Percentiles rank a stretch among this genome's conserved stretches.
Conservation (phyloP, 805 yeast species). For the Millerago galiae region DNA sequence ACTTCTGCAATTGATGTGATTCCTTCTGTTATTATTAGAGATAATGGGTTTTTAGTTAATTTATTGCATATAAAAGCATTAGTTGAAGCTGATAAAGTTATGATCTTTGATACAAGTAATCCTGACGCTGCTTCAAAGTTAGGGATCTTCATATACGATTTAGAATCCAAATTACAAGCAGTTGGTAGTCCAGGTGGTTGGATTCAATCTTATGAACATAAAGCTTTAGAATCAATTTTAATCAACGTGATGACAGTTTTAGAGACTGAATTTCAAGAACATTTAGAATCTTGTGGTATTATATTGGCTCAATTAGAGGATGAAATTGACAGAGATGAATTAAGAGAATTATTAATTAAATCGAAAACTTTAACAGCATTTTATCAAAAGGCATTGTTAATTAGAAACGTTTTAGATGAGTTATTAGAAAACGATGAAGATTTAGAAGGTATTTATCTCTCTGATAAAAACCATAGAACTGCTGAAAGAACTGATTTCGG, state of each 20-base stretch:
- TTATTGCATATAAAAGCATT: slow-evolving; percentile 85
- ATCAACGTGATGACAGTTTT: slow-evolving; percentile 74
- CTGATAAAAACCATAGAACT: slow-evolving; percentile 30
- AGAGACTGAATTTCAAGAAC: slow-evolving; percentile 66
- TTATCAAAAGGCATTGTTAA: slow-evolving; percentile 68
- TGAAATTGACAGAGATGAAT: slow-evolving; percentile 67
- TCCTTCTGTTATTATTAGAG: slow-evolving; percentile 81
- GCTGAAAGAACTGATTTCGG: slow-evolving; percentile 37
- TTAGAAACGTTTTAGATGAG: slow-evolving; percentile 78
- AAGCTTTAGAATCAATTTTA: slow-evolving; percentile 76
- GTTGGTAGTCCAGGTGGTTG: slow-evolving; percentile 19
- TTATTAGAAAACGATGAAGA: slow-evolving; percentile 83
- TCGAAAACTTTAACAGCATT: slow-evolving; percentile 68
- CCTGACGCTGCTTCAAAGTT: slow-evolving; percentile 57
- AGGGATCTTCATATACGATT: slow-evolving; percentile 78
- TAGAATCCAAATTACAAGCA: slow-evolving; percentile 62
- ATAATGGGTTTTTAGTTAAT: slow-evolving; percentile 71
- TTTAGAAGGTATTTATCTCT: slow-evolving; percentile 69
- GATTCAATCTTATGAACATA: slow-evolving; percentile 64
- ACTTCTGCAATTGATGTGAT: slow-evolving; percentile 73
- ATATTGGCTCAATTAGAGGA: slow-evolving; percentile 69
- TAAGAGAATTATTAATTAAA: slow-evolving; percentile 65
- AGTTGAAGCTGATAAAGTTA: slow-evolving; percentile 70
- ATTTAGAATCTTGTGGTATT: slow-evolving; percentile 50
- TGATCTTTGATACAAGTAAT: slow-evolving; percentile 66